phyloP scores from a whole-genome alignment of 345 rosid species.

The Syzygium aqueum region DNA sequence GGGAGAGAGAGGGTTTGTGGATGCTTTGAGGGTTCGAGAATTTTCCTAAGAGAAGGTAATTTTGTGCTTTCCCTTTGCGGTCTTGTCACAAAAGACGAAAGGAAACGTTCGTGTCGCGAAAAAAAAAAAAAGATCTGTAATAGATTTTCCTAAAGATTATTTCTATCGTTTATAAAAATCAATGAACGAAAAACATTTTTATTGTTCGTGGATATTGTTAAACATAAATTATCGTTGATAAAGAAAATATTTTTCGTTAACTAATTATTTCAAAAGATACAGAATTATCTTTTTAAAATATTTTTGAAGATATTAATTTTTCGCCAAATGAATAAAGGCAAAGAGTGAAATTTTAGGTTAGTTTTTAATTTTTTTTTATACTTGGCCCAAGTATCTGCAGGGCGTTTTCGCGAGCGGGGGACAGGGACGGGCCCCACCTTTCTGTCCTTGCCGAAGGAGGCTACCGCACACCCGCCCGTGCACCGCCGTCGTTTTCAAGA shows the following conservation, averaged over 20 bases:
- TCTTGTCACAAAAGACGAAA: background rate
- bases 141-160: background rate
- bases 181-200: background rate
- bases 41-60: background rate
- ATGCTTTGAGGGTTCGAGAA: background rate
- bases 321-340: background rate
- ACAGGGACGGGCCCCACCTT: background rate
- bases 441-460: background rate
- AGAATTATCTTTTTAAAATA: too few relatives aligned
- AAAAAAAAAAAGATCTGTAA: too few relatives aligned
- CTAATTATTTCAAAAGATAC: background rate
- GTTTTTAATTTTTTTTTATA: background rate
- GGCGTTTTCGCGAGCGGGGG: background rate
- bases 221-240: rapidly evolving
- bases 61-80: background rate
- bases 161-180: rapidly evolving
- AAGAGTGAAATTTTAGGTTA: background rate
- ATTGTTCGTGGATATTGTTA: background rate
- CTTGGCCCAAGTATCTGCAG: background rate
- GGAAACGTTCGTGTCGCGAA: rapidly evolving
- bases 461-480: background rate
- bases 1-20: background rate
- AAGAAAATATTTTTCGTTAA: background rate
- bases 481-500: background rate
- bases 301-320: background rate